Evolutionary conservation across 73 alveolate genomes (phyloP).

Genomic region (Blepharisma stoltei): DNA sequence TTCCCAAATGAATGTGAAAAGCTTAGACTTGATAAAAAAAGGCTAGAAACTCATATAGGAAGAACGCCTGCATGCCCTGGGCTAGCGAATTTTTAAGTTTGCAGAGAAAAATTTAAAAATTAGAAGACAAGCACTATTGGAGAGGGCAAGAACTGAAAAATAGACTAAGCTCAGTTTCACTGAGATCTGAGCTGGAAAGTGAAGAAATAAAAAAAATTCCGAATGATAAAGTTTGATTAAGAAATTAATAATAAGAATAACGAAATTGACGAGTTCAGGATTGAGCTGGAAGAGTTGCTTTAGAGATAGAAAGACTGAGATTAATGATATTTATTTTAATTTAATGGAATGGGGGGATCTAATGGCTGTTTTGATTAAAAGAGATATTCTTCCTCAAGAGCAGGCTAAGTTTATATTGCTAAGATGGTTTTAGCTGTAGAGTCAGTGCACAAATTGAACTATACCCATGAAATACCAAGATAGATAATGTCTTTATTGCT

Average conservation of each 20-base stretch:
- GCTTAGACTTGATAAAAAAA: neutral
- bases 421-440: constrained; percentile 80
- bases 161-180: neutral
- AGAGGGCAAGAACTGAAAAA: constrained; percentile 27
- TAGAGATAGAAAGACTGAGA: constrained; percentile 13
- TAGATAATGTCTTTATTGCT: constrained; percentile 72
- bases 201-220: neutral
- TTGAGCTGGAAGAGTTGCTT: constrained; percentile 24
- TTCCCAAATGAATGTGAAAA: neutral
- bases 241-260: constrained; percentile 16
- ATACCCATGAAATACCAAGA: constrained; percentile 80
- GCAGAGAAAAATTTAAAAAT: constrained; percentile 14
- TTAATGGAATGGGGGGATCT: constrained; percentile 60
- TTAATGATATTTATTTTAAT: too few relatives aligned
- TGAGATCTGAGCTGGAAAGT: neutral
- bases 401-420: constrained; percentile 76
- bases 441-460: constrained; percentile 78
- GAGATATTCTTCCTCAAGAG: constrained; percentile 77
- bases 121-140: constrained; percentile 14
- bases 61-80: neutral
- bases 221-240: neutral
- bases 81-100: constrained; percentile 21
- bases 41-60: constrained; percentile 10
- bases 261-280: constrained; percentile 29
- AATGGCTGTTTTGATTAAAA: constrained; percentile 80